These are phyloP conservation scores for Alternaria triticina DNA, from an alignment of 2,329 filamentous ascomycete genomes.

Conservation along the genomic window DNA sequence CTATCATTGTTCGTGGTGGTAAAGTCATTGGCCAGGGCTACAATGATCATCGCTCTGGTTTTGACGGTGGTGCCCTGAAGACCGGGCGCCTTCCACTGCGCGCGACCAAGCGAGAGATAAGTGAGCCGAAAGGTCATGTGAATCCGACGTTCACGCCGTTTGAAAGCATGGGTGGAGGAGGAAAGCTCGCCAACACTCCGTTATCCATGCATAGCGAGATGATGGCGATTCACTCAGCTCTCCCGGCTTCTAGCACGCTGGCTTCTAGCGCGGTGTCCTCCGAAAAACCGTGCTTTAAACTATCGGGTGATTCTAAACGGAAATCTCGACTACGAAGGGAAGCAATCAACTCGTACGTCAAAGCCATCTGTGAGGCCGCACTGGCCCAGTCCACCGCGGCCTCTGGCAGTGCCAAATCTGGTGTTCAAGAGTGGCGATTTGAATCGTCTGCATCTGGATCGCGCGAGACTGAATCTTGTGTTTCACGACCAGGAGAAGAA, in stretches of 20 bases:
- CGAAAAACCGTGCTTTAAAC: constrained; percentile 59
- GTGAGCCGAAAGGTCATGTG: not conserved
- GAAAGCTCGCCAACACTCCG: constrained; percentile 49
- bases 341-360: constrained; percentile 54
- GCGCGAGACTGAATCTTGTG: constrained; percentile 26
- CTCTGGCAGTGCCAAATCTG: constrained; percentile 43
- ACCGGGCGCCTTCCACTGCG: constrained; percentile 48
- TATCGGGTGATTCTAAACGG: constrained; percentile 58
- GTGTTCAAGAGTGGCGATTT: constrained; percentile 58
- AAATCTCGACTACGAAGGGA: constrained; percentile 53
- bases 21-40: constrained; percentile 61
- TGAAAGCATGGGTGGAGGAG: constrained; percentile 48
- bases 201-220: constrained; percentile 63
- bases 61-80: constrained; percentile 59
- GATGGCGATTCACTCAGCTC: constrained; percentile 62
- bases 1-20: constrained; percentile 59
- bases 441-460: constrained; percentile 55
- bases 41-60: constrained; percentile 59
- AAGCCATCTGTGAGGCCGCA: constrained; percentile 50
- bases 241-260: constrained; percentile 54
- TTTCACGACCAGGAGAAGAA: constrained; percentile 30
- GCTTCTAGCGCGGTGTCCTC: constrained; percentile 52
- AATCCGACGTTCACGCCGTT: constrained; percentile 49
- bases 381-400: constrained; percentile 35
- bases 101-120: constrained; percentile 18